Percentiles rank a stretch among this genome's conserved stretches.
phyloP scores from a whole-genome alignment of 176 grass and related monocot species.

The Themeda triandra region DNA sequence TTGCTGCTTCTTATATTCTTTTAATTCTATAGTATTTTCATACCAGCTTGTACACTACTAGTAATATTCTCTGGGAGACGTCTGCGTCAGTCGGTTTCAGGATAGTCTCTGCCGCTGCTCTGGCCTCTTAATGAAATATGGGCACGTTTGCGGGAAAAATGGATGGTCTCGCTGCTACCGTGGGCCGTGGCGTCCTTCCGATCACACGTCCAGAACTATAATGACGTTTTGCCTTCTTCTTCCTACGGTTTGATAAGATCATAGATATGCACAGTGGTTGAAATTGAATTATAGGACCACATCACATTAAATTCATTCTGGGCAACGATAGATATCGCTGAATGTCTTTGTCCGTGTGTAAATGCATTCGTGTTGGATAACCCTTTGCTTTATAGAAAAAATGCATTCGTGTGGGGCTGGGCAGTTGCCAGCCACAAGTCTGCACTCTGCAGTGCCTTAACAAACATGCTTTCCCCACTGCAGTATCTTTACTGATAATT shows the following conservation, averaged over 20 bases:
- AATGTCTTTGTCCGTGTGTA: background rate
- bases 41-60: background rate
- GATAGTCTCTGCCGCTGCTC: background rate
- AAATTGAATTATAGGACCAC: background rate
- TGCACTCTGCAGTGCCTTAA: background rate
- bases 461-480: background rate
- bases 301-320: background rate
- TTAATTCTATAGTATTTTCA: background rate
- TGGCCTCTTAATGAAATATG: too few relatives aligned
- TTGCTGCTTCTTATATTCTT: too few relatives aligned
- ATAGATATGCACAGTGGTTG: background rate
- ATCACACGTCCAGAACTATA: background rate
- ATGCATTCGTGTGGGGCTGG: background rate
- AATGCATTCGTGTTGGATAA: constrained; percentile 5
- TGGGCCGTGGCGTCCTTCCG: background rate
- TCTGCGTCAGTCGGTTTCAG: background rate
- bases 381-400: background rate
- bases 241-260: background rate
- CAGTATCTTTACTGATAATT: background rate
- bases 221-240: background rate
- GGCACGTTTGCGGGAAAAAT: too few relatives aligned
- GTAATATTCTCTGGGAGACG: too few relatives aligned
- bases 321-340: background rate
- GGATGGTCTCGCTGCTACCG: background rate
- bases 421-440: background rate